Evolutionary conservation across 1,284 basidiomycete genomes (phyloP).

Genomic region (Leccinum brunneo-olivaceum): DNA sequence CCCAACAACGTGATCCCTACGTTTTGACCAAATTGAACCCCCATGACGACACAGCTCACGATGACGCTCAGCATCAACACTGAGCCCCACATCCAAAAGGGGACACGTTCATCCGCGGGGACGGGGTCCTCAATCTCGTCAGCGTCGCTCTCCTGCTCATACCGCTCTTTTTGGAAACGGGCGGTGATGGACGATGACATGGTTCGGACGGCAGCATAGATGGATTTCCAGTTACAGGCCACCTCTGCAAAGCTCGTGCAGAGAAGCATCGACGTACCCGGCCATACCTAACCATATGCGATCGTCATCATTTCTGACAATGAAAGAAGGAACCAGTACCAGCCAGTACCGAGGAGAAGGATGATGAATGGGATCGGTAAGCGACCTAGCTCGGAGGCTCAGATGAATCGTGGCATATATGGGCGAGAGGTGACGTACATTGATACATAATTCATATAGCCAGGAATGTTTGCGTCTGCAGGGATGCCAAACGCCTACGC

Average conservation of each 20-base stretch:
- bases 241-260: conserved; percentile 47
- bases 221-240: conserved; percentile 28
- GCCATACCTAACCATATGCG: conserved; percentile 41
- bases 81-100: conserved; percentile 47
- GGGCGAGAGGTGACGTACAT: conserved; percentile 3
- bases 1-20: conserved; percentile 50
- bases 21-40: conserved; percentile 51
- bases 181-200: conserved; percentile 1
- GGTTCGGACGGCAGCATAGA: conserved; percentile 6
- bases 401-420: neutral
- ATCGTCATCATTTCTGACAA: neutral
- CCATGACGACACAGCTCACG: conserved; percentile 50
- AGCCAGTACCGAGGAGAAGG: conserved; percentile 8
- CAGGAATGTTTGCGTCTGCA: conserved; percentile 5
- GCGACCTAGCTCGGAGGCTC: conserved; percentile 1
- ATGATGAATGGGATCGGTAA: conserved; percentile 9
- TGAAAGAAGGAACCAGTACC: neutral
- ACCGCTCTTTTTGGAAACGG: neutral
- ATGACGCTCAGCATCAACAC: conserved; percentile 46
- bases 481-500: conserved; percentile 10
- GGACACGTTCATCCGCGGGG: conserved; percentile 45
- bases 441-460: conserved; percentile 14
- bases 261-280: conserved; percentile 53
- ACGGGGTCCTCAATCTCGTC: conserved; percentile 35
- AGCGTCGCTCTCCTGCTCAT: conserved; percentile 8